Conservation (phyloP, 805 yeast species). For the Citeromyces matritensis region DNA sequence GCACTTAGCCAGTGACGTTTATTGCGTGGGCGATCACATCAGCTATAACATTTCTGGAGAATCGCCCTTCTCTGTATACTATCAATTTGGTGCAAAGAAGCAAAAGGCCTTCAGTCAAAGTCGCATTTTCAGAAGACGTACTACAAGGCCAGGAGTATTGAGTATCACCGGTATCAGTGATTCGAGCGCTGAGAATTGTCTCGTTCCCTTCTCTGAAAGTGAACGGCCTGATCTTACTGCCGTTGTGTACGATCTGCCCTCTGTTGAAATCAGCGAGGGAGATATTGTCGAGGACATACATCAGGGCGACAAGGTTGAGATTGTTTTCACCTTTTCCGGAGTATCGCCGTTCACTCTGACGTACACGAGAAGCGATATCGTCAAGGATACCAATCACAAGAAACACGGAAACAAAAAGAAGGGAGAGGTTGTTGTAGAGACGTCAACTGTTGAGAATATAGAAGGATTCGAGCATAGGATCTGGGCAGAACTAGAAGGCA, state of each 20-base stretch:
- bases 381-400: slow-evolving; percentile 8
- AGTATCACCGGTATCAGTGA: slow-evolving; percentile 58
- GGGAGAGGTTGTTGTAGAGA: slow-evolving; percentile 19
- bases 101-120: slow-evolving; percentile 34
- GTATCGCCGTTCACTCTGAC: slow-evolving; percentile 83
- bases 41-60: slow-evolving; percentile 62
- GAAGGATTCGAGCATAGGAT: slow-evolving; percentile 55
- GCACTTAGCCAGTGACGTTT: slow-evolving; percentile 11
- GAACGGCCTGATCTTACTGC: slow-evolving; percentile 14
- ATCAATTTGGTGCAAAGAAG: slow-evolving; percentile 50
- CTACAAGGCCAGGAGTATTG: slow-evolving; percentile 71
- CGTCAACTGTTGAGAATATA: slow-evolving; percentile 54
- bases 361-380: slow-evolving; percentile 49
- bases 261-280: slow-evolving; percentile 80
- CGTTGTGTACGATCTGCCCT: slow-evolving; percentile 33
- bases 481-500: slow-evolving; percentile 77
- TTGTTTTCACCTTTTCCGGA: slow-evolving; percentile 70
- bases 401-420: slow-evolving; percentile 16
- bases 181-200: slow-evolving; percentile 55
- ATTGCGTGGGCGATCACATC: slow-evolving; percentile 89
- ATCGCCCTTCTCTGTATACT: slow-evolving; percentile 66
- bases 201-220: slow-evolving; percentile 36
- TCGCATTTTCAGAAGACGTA: slow-evolving; percentile 42
- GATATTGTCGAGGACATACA: slow-evolving; percentile 71
- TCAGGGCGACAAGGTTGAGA: slow-evolving; percentile 89